phyloP scores from a whole-genome alignment of 164 flowering plant species.

The Macadamia tetraphylla region DNA sequence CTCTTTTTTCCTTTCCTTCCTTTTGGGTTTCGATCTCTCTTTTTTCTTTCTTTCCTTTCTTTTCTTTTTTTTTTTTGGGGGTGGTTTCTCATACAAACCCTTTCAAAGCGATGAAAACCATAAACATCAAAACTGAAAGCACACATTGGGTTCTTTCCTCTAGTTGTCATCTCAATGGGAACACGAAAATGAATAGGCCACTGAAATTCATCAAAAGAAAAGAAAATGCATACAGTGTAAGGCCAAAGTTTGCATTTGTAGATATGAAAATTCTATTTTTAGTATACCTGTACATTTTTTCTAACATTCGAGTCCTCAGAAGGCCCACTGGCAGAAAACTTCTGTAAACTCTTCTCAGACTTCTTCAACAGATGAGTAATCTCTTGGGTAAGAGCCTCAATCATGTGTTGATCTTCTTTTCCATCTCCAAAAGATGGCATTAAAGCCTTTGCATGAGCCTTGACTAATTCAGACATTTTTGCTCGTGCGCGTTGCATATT shows the following conservation, averaged over 20 bases:
- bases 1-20: too few relatives aligned
- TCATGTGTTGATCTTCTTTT: constrained; percentile 69
- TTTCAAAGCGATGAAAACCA: too few relatives aligned
- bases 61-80: too few relatives aligned
- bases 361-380: constrained; percentile 66
- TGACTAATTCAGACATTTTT: constrained; percentile 78
- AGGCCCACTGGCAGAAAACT: constrained; percentile 65
- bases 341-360: constrained; percentile 75
- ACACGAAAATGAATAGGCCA: not conserved
- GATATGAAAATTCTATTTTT: not conserved
- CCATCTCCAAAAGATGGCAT: constrained; percentile 97
- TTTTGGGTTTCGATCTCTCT: too few relatives aligned
- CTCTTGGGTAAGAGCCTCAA: constrained; percentile 83
- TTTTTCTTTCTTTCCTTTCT: too few relatives aligned
- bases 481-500: constrained; percentile 64
- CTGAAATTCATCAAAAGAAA: not conserved
- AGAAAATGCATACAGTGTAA: not conserved
- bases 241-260: not conserved
- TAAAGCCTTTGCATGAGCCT: constrained; percentile 88
- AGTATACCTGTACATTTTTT: constrained; percentile 85
- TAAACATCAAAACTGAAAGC: too few relatives aligned
- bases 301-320: constrained; percentile 88
- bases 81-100: too few relatives aligned
- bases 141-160: not conserved
- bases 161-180: not conserved